Base-by-base conservation (phyloP, 257 asterid genomes). In the Solanum neorickii region DNA sequence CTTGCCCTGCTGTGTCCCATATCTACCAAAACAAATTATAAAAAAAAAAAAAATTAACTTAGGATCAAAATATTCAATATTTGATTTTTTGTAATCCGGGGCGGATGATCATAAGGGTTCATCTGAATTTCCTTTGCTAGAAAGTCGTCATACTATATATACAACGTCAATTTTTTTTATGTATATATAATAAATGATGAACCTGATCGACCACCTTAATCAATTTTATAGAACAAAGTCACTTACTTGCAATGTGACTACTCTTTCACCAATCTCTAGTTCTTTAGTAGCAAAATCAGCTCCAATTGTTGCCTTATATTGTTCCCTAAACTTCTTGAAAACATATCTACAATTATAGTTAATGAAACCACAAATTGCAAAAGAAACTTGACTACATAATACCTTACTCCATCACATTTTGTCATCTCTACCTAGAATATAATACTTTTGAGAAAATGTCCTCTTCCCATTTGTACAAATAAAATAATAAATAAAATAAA, bases 1-100 rank as follows among this genome's bases (percentile, higher is more conserved):
- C 98, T 89, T 96, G 98, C 74, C 99, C 99, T 3, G 99, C 99
- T 27, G 98, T 96, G 86, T 95, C 98, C 99, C 99, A 96, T 89
- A 96, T 92, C 98, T 96, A 89, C 62, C 35, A 41, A 83, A 39
- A 12, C 8, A 83, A 33, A 7, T 27, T 16, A 14, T 14, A 13
- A 14, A 12, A 41, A 44, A 14, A 65, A 2, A 11, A 2, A 0
- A 60, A 23, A 2, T 29, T 3, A 69, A 29, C 41, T 69, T 69
- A 3, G 75, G 35, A 18, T 33, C 5, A 68, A 68, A 68, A 68
- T 16, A 18, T 31, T 12, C 15, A 31, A 39, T 41, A 41, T 52
- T 70, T 56, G 33, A 39, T 12, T 37, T n/a, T 41, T 42, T 8
- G 31, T 20, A 49, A 12, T 62, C 0, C 9, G 0, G 31, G 74